Base-by-base conservation (phyloP, 2,329 filamentous ascomycete genomes). In the Xylariaceae sp. region DNA sequence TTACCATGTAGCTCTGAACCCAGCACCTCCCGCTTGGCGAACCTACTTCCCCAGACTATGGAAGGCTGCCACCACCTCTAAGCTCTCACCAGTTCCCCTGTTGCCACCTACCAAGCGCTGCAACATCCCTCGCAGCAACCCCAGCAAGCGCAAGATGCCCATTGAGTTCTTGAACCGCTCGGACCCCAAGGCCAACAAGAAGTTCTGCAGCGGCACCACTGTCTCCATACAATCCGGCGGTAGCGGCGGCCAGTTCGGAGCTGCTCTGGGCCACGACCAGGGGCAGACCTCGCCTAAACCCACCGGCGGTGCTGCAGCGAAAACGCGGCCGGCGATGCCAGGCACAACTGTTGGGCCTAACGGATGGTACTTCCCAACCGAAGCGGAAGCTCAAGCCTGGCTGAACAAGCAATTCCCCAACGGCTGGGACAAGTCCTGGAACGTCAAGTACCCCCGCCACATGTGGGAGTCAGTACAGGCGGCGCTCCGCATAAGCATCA, bases 121-220 rank as follows among this genome's bases (percentile, higher is more conserved):
- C 12, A 49, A 54, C 4, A 56, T 62, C 7, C 56, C 56, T 17
- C 55, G 50, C 2, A 63, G 59, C 51, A 59, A 53, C 40, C 57
- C 59, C 1, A 44, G 29, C 40, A 64, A 64, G 53, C 61, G 62
- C 20, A 60, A 55, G 51, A 51, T 63, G 36, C 61, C 61, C n/a
- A 55, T 48, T 4, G 50, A 52, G 10, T 61, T 59, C 48, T 42
- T 54, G 25, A 54, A 54, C 27, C n/a, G 22, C 16, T 17, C 40
- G 11, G 20, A 32, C 12, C 27, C 27, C 16, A 4, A 32, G 4
- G 5, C 32, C 11, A 21, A 34, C 12, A 54, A 52, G 44, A 54
- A 43, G 29, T 54, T 54, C 34, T 39, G 46, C 22, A 54, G 45
- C 16, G 42, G 49, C 33, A 4, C 4, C 11, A 29, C 41, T 6